Percentiles rank a stretch among this genome's conserved stretches.
Conservation (phyloP, 192 early-diverging fungal species). For the Phlyctochytrium planicorne region DNA sequence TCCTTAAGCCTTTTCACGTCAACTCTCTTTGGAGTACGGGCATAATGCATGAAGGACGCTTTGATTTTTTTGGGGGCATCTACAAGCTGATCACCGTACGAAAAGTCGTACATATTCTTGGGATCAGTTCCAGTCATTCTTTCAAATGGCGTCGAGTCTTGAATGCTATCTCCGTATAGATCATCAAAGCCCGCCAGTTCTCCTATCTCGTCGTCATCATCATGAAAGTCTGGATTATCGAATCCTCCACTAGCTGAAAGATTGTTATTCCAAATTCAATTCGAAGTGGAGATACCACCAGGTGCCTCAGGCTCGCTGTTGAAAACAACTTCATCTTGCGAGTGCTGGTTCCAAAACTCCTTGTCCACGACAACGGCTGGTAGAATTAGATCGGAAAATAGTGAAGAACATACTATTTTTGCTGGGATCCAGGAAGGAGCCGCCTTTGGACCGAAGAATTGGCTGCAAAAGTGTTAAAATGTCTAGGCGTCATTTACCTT, state of each 20-base stretch:
- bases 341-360: constrained; percentile 30
- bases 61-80: constrained; percentile 49
- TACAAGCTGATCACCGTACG: constrained; percentile 48
- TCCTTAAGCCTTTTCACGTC: constrained; percentile 96
- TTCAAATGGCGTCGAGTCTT: background rate
- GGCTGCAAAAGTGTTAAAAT: constrained; percentile 27
- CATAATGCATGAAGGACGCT: constrained; percentile 63
- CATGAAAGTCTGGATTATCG: too few relatives aligned
- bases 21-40: constrained; percentile 86
- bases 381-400: constrained; percentile 4
- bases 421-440: constrained; percentile 1
- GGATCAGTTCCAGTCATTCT: too few relatives aligned
- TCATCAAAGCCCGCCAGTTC: constrained; percentile 47
- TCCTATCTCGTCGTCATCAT: constrained; percentile 31
- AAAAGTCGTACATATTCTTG: background rate
- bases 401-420: constrained; percentile 3
- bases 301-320: too few relatives aligned
- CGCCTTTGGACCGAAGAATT: constrained; percentile 25
- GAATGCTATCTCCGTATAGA: constrained; percentile 15
- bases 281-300: too few relatives aligned
- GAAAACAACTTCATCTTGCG: constrained; percentile 22
- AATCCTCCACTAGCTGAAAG: too few relatives aligned
- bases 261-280: too few relatives aligned
- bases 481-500: constrained; percentile 37
- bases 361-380: constrained; percentile 9